These are phyloP conservation scores for Polygonum aviculare DNA, from an alignment of 148 eudicot species.

Conservation along the genomic window DNA sequence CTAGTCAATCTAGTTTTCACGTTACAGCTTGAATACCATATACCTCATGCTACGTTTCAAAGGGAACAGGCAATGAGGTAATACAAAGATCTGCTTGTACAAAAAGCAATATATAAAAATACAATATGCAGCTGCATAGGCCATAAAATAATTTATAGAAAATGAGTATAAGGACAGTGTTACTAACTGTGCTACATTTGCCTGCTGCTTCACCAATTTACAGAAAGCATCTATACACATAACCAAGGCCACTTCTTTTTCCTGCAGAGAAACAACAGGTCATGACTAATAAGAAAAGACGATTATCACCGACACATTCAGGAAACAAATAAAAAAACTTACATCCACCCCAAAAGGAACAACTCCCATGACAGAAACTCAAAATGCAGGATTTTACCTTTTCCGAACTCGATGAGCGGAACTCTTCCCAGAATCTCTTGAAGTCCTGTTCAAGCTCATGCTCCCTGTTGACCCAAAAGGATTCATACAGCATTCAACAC, in stretches of 20 bases:
- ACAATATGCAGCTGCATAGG: background rate
- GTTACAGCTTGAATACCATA: background rate
- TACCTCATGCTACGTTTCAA: background rate
- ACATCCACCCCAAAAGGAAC: background rate
- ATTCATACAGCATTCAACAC: background rate
- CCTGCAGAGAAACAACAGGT: slow-evolving; percentile 43
- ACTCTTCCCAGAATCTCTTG: slow-evolving; percentile 94
- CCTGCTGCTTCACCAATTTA: slow-evolving; percentile 85
- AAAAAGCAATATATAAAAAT: background rate
- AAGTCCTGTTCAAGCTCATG: slow-evolving; percentile 89
- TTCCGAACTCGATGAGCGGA: slow-evolving; percentile 83
- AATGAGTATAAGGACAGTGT: slow-evolving; percentile 43
- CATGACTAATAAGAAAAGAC: background rate
- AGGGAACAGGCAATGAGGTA: background rate
- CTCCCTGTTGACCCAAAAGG: slow-evolving; percentile 34
- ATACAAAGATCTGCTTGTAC: background rate
- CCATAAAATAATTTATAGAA: background rate
- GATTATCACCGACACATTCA: background rate
- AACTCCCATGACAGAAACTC: background rate
- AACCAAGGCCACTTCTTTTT: slow-evolving; percentile 93
- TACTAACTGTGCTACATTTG: slow-evolving; percentile 78
- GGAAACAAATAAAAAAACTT: background rate
- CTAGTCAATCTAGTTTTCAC: background rate
- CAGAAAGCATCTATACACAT: slow-evolving; percentile 89
- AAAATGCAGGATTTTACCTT: slow-evolving; percentile 39